These are phyloP conservation scores for Rhexocercosporidium sp. DNA, from an alignment of 2,329 filamentous ascomycete genomes.

Conservation along the genomic window DNA sequence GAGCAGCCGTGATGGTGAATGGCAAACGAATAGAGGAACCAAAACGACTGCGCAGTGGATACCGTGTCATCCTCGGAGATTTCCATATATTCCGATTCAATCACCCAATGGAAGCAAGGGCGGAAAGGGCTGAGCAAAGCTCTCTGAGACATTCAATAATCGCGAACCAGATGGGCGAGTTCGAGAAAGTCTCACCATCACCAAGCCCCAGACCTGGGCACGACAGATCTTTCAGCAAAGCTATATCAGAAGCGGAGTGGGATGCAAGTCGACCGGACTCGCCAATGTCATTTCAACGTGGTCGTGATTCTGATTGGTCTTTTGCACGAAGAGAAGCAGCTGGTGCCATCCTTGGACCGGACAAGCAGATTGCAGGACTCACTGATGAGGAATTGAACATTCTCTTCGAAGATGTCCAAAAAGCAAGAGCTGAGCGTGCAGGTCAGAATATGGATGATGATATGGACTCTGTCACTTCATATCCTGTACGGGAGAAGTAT, in stretches of 20 bases:
- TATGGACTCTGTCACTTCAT: constrained; percentile 86
- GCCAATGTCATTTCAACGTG: constrained; percentile 70
- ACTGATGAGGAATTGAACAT: constrained; percentile 94
- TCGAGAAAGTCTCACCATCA: constrained; percentile 64
- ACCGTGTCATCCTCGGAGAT: constrained; percentile 93
- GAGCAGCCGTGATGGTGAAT: constrained; percentile 98
- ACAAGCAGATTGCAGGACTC: constrained; percentile 88
- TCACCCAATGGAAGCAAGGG: constrained; percentile 92
- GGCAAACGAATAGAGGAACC: constrained; percentile 87
- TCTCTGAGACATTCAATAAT: constrained; percentile 83
- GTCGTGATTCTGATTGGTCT: constrained; percentile 91
- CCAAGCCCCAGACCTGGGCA: constrained; percentile 69
- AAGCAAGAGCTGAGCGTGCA: constrained; percentile 78
- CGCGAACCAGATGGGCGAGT: constrained; percentile 61
- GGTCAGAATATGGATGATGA: constrained; percentile 85
- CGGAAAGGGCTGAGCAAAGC: constrained; percentile 88
- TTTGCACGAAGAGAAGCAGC: constrained; percentile 94
- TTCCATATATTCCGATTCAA: constrained; percentile 99
- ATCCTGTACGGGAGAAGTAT: constrained; percentile 90
- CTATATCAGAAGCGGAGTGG: constrained; percentile 75
- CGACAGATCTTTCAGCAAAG: constrained; percentile 79
- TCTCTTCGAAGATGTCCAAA: constrained; percentile 92
- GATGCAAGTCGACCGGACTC: constrained; percentile 79
- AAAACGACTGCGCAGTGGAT: constrained; percentile 86
- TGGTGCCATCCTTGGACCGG: constrained; percentile 83